Evolutionary conservation across 306 rosid genomes (phyloP), one percentile per base, ranked within the genome.

Genomic region (Spatholobus suberectus): DNA sequence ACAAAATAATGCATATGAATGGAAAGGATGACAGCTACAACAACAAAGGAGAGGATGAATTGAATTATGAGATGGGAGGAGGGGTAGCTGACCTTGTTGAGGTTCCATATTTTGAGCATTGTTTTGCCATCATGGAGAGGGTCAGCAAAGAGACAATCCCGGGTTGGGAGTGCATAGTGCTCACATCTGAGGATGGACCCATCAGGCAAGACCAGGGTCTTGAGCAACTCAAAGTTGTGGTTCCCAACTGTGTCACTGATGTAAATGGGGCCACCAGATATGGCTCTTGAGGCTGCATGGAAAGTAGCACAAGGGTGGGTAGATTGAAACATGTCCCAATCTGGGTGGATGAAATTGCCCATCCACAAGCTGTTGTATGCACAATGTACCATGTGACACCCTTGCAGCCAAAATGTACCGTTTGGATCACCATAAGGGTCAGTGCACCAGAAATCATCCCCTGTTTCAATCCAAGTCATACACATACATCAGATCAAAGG

Each of bases 341-440:
- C 99, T 1, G 99, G 98, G 77, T 92, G 97, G 12, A 96, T 94
- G 75, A 96, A 94, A 29, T 96, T 96, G 0, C 98, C 98, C 98
- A 96, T 96, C 99, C 99, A 96, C 85, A 96, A 77, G 67, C 98
- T 94, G 57, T 94, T 94, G 82, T 92, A 96, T 1, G 99, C 98
- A 40, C 98, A 96, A 8, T 93, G 99, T 75, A 96, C 99, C 99
- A 96, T 96, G 88, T 96, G 99, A 26, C 99, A 96, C 3, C 99
- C 99, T 87, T 96, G 99, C 0, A 96, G 88, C 99, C 98, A 96
- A 85, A 86, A 93, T 37, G 98, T 93, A 17, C 99, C 98, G 35
- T 93, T 93, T 9, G 97, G 96, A 78, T 95, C 99, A 7, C 99
- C 99, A 0, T 90, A 92, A 0, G 97, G 94, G 46, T 96, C 99